Conservation (phyloP, 129 eudicot genomes). For the Apium graveolens region DNA sequence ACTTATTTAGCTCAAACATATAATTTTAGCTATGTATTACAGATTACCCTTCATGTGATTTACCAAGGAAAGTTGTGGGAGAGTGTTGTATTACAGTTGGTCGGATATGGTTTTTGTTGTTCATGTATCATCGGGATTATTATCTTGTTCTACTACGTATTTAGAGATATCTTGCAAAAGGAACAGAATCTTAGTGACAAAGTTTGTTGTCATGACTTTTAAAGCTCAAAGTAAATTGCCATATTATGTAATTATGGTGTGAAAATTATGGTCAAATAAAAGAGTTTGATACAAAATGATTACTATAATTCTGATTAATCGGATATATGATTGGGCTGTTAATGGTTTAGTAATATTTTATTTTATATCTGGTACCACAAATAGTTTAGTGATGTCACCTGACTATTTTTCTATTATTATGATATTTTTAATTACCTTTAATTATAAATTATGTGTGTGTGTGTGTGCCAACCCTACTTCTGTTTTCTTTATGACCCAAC, state of each 20-base stretch:
- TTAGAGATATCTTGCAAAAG: background rate
- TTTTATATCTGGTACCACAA: background rate
- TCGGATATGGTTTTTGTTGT: background rate
- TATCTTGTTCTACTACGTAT: background rate
- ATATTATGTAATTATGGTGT: background rate
- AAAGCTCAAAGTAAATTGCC: background rate
- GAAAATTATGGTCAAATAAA: background rate
- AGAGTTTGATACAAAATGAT: background rate
- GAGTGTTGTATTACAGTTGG: background rate
- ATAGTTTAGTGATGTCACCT: background rate
- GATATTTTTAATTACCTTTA: background rate
- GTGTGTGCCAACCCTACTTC: background rate
- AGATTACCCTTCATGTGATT: background rate
- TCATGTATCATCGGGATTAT: background rate
- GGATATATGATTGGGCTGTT: background rate
- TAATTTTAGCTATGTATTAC: background rate
- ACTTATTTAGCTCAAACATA: background rate
- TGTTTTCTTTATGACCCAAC: background rate
- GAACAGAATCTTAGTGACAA: background rate
- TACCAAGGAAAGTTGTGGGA: background rate
- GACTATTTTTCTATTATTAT: background rate
- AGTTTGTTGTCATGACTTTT: background rate
- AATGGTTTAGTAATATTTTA: background rate
- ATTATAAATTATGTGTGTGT: background rate
- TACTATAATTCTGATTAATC: background rate